Percentiles rank a stretch among this genome's conserved stretches.
Conservation (phyloP, 2,329 filamentous ascomycete species). For the Colletotrichum scovillei region DNA sequence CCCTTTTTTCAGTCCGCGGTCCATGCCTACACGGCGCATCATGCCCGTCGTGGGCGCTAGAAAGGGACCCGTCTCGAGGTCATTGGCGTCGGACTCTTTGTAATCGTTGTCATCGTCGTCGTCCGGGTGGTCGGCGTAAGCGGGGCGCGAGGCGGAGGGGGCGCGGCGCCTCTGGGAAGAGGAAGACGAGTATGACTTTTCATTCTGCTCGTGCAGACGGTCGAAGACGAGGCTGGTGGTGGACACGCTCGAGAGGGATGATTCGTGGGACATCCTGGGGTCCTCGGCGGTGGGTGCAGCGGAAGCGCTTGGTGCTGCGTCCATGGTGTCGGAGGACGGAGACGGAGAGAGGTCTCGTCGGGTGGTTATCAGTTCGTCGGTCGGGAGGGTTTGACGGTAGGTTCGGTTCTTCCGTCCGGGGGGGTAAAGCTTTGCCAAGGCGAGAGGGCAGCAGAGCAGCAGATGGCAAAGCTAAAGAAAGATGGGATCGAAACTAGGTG, state of each 20-base stretch:
- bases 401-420: background rate
- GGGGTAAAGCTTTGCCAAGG: background rate
- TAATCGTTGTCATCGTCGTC: slow-evolving; percentile 47
- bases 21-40: slow-evolving; percentile 66
- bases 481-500: slow-evolving; percentile 30
- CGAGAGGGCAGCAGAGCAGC: background rate
- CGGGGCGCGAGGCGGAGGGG: slow-evolving; percentile 37
- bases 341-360: background rate
- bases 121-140: slow-evolving; percentile 51
- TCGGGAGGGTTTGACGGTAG: background rate
- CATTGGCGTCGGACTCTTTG: slow-evolving; percentile 54
- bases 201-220: slow-evolving; percentile 70
- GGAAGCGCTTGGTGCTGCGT: slow-evolving; percentile 15
- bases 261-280: slow-evolving; percentile 58
- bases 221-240: slow-evolving; percentile 88
- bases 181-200: slow-evolving; percentile 44
- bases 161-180: slow-evolving; percentile 29
- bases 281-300: slow-evolving; percentile 15
- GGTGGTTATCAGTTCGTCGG: slow-evolving; percentile 12
- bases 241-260: slow-evolving; percentile 79
- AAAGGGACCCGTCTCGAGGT: slow-evolving; percentile 66
- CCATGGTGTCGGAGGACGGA: slow-evolving; percentile 10
- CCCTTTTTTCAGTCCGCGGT: slow-evolving; percentile 72
- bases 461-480: background rate
- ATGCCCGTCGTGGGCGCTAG: slow-evolving; percentile 51